Evolutionary conservation across 768 basidiomycete species (phyloP), one percentile per base, ranked within the genome.

Genomic region (Mycena vitilis): DNA sequence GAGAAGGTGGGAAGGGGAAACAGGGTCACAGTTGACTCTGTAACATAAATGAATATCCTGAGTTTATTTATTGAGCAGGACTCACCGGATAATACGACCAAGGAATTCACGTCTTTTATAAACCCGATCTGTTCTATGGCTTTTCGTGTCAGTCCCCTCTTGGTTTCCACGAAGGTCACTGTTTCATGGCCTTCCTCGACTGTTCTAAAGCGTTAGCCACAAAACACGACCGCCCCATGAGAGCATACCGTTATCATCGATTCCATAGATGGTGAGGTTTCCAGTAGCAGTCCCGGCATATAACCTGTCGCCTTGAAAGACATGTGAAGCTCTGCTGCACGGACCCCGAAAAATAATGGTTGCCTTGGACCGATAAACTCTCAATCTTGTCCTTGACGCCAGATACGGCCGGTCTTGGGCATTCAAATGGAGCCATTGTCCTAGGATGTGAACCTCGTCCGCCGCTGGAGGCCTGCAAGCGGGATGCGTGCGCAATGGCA

Each of bases 91-190:
- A 99, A 85, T 6, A 93, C 83, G 4, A 95, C 90, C 25, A 99
- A 82, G 5, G 94, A 92, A 73, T 95, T 91, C n/a, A 94, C 86
- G 72, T 95, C 93, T 69, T 90, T 90, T 70, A 98, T 86, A 60
- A 90, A 92, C 0, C 91, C 94, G 4, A 99, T 82, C 75, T 96
- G 95, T 63, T 99, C 97, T 49, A 99, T 92, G 16, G 93, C 83
- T 74, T 85, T 88, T 71, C 88, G 82, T 34, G 88, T 84, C 40
- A 95, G 76, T 15, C 79, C 82, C 73, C 90, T 91, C 87, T 86
- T 94, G 37, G 85, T 84, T 73, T 94, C 92, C 5, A 90, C 80
- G 2, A 88, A 78, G 45, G 83, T 81, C 0, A 84, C 75, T 30
- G 57, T 59, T 22, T 75, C 75, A 36, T 81, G 78, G 38, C 71